Evolutionary conservation across 495 filamentous ascomycete genomes (phyloP).

Genomic region (Neurospora discreta): DNA sequence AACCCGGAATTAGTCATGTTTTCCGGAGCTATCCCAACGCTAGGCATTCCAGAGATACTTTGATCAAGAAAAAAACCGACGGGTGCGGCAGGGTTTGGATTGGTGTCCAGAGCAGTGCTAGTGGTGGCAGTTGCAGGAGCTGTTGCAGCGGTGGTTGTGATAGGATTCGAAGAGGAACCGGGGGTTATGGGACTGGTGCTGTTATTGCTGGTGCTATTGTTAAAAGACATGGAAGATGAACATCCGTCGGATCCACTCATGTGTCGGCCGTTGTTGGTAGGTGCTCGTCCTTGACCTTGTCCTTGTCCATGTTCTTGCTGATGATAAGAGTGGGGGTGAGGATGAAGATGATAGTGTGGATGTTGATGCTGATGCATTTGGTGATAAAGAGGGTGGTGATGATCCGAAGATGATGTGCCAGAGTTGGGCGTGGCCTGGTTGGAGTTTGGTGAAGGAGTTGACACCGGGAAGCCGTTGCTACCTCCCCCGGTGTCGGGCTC

Average conservation of each 20-base stretch:
- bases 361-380: constrained; percentile 17
- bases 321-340: constrained; percentile 11
- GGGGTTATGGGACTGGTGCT: not conserved
- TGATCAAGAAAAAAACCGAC: not conserved
- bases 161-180: not conserved
- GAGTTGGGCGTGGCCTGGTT: constrained; percentile 42
- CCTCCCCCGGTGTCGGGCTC: constrained; percentile 12
- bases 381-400: constrained; percentile 17
- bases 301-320: constrained; percentile 17
- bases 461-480: constrained; percentile 29
- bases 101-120: not conserved
- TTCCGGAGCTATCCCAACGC: not conserved
- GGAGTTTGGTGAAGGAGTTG: constrained; percentile 26
- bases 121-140: not conserved
- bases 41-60: not conserved
- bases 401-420: constrained; percentile 32
- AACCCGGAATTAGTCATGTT: not conserved
- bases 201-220: not conserved
- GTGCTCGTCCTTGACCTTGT: constrained; percentile 21
- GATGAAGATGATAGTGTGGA: constrained; percentile 36
- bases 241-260: constrained; percentile 10
- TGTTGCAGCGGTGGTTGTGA: not conserved
- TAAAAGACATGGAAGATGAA: not conserved
- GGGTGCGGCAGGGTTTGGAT: not conserved
- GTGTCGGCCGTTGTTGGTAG: constrained; percentile 13